Evolutionary conservation across 2,329 filamentous ascomycete species (phyloP), one percentile per base, ranked within the genome.

Genomic region (Ceratocystis variospora): DNA sequence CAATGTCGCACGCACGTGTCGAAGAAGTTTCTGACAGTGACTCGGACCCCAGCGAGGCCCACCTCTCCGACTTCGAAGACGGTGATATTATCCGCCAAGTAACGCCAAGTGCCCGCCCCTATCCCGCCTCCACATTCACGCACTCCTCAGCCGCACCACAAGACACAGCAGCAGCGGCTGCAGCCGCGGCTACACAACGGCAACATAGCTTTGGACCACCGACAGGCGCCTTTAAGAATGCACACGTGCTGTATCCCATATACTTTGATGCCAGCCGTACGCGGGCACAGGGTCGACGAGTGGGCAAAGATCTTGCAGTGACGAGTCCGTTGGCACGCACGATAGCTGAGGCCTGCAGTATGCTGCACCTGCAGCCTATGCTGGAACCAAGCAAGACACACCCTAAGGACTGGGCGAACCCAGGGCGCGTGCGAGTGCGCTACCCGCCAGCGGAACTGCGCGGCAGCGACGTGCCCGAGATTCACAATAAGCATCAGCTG

Each of bases 391-490:
- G 88, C 73, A 96, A 96, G 79, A 83, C 86, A 68, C 94, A 99
- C 76, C 94, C 94, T 5, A 93, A 94, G 77, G 94, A 99, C 79
- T 99, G 94, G 94, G 87, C 88, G 66, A 99, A 99, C 78, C 94
- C 94, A 12, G 94, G 94, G 2, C 83, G 94, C 68, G 89, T 97
- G 69, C 86, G 89, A 71, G 85, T 97, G 62, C 78, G 87, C 72
- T 78, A 96, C n/a, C 87, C 84, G 74, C 77, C 75, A 70, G 71
- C 68, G 68, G 70, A 61, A 57, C 69, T 68, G 6, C 59, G 66
- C 22, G n/a, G 8, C 28, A 59, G 55, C 28, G 67, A 69, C 64
- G 70, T 69, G 61, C 65, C 71, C 50, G 73, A 82, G 72, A 74
- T 96, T 66, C 87, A 85, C 75, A 85, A 81, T 76, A 90, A 97